Conservation (phyloP, 768 basidiomycete genomes). For the Lyophyllum decastes region DNA sequence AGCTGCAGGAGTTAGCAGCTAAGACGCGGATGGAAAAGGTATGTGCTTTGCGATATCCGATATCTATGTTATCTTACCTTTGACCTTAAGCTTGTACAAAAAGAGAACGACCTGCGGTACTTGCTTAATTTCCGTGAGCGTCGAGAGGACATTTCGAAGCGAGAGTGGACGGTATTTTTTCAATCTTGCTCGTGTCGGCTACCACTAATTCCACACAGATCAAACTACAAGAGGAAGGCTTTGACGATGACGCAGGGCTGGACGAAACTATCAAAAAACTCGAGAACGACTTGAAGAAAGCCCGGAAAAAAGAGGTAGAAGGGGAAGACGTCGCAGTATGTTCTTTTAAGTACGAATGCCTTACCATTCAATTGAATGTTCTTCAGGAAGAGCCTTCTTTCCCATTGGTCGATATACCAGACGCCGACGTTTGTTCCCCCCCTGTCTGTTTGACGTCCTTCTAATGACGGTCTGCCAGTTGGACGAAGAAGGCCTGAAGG, state of each 20-base stretch:
- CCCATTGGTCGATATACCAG: slow-evolving; percentile 89
- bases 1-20: slow-evolving; percentile 89
- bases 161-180: slow-evolving; percentile 68
- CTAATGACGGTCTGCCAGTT: slow-evolving; percentile 43
- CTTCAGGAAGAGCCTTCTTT: slow-evolving; percentile 80
- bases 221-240: slow-evolving; percentile 66
- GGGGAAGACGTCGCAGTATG: slow-evolving; percentile 63
- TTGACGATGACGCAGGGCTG: slow-evolving; percentile 76
- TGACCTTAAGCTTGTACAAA: slow-evolving; percentile 58
- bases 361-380: neutral
- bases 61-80: neutral
- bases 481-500: slow-evolving; percentile 89
- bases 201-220: slow-evolving; percentile 35
- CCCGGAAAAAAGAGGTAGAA: slow-evolving; percentile 80
- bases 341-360: neutral
- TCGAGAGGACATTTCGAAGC: slow-evolving; percentile 58
- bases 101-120: slow-evolving; percentile 73
- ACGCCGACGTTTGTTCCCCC: slow-evolving; percentile 68
- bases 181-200: neutral
- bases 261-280: slow-evolving; percentile 87
- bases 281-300: slow-evolving; percentile 73
- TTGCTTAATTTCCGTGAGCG: slow-evolving; percentile 65
- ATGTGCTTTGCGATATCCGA: slow-evolving; percentile 1
- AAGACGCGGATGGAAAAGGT: slow-evolving; percentile 88
- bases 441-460: neutral